Evolutionary conservation across 441 rosid species (phyloP).

Genomic region (Gossypium aridum): DNA sequence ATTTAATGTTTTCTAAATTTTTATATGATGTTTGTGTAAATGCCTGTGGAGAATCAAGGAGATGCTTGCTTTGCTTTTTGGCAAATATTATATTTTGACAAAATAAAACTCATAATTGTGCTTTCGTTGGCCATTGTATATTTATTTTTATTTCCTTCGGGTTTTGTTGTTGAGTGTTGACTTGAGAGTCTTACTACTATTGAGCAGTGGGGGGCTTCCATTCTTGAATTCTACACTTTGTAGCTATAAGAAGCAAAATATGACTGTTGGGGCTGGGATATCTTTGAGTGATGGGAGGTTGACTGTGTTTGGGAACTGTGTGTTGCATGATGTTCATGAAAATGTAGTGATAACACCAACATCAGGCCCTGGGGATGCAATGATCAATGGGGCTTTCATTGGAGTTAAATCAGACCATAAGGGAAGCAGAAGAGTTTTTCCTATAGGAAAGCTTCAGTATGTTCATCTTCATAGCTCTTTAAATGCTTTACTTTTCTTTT

Average conservation of each 20-base stretch:
- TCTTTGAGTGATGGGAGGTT: constrained; percentile 39
- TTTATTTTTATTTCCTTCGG: not conserved
- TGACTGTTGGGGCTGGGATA: constrained; percentile 69
- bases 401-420: constrained; percentile 54
- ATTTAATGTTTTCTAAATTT: not conserved
- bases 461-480: constrained; percentile 2
- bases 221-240: not conserved
- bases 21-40: not conserved
- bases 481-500: not conserved
- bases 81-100: constrained; percentile 26
- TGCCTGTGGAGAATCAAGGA: not conserved
- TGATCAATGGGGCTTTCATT: constrained; percentile 57
- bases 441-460: constrained; percentile 75
- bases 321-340: constrained; percentile 40
- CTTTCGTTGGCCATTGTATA: not conserved
- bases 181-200: not conserved
- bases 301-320: constrained; percentile 41
- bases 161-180: not conserved
- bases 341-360: constrained; percentile 49
- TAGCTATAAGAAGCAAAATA: constrained; percentile 11
- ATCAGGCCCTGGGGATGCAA: constrained; percentile 23
- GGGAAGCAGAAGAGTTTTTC: constrained; percentile 59
- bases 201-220: not conserved
- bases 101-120: not conserved
- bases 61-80: constrained; percentile 8